Evolutionary conservation across 345 rosid genomes (phyloP), one percentile per base, ranked within the genome.

Genomic region (Ceriops decandra): DNA sequence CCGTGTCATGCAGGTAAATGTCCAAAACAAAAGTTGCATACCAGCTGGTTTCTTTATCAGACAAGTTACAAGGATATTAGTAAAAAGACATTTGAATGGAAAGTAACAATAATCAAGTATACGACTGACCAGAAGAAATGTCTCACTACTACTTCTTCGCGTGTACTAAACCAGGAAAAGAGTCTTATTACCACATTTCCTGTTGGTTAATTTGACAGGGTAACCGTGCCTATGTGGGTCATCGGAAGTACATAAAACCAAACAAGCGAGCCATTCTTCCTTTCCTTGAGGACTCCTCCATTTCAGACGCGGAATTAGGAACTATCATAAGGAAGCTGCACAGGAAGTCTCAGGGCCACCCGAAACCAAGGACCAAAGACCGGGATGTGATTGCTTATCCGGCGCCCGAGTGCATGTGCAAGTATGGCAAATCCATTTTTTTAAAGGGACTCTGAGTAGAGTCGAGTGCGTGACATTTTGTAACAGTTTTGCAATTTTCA

Each of bases 331-430:
- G 86, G 77, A 77, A 72, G 77, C 60, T 90, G 68, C 96, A 90
- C 73, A 74, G 60, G 35, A 90, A 81, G 58, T 78, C 85, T 33
- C 85, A 74, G 68, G 90, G 91, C 57, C 83, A 83, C 66, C 89
- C 90, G 33, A 86, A 83, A 77, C 75, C 70, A 21, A 83, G 93
- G 72, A 73, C 68, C 62, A 83, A 82, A 75, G 79, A 84, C 75
- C 77, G 76, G 24, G 93, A 88, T 64, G 93, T 88, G 58, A 79
- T 82, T 36, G 87, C 93, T 26, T 84, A 80, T 74, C 93, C 93
- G 1, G 79, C 86, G 20, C 90, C 92, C 7, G 93, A 88, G 72
- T 88, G 96, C 79, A 88, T 90, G 93, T 80, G 92, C 71, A 83
- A 79, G 69, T 74, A 74, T n/a, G 33, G 36, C 17, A 58, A 62